phyloP scores from a whole-genome alignment of 2,329 filamentous ascomycete species.

The Fusarium incarnatum region DNA sequence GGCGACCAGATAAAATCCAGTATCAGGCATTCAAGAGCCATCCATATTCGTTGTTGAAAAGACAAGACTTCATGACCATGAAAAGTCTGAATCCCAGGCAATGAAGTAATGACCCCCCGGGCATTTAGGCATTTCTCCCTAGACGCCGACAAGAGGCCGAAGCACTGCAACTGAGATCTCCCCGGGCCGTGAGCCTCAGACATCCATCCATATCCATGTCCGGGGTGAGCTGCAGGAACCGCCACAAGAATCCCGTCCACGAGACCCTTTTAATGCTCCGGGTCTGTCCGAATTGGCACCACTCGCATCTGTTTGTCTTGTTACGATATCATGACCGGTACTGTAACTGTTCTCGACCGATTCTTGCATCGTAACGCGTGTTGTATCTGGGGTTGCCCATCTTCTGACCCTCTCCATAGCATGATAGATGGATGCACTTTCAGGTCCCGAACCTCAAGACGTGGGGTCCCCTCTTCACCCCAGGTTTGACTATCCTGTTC shows the following conservation, averaged over 20 bases:
- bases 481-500: constrained; percentile 24
- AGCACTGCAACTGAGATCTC: constrained; percentile 23
- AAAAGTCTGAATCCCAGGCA: neutral
- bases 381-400: constrained; percentile 31
- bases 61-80: neutral
- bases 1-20: neutral
- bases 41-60: constrained; percentile 1
- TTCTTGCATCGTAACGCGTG: constrained; percentile 39
- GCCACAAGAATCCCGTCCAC: constrained; percentile 42
- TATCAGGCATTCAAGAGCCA: constrained; percentile 28
- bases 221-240: constrained; percentile 45
- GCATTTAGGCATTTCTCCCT: constrained; percentile 26
- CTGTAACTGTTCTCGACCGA: constrained; percentile 38
- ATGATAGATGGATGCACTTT: constrained; percentile 10
- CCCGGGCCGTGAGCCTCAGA: constrained; percentile 25
- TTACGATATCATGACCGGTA: constrained; percentile 18
- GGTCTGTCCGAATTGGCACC: constrained; percentile 48
- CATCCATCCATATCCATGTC: constrained; percentile 8
- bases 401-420: constrained; percentile 26
- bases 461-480: constrained; percentile 38
- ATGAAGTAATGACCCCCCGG: constrained; percentile 1
- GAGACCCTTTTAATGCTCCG: constrained; percentile 43
- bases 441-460: constrained; percentile 11
- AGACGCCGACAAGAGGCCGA: constrained; percentile 38
- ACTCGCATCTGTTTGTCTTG: constrained; percentile 40